Percentiles rank a stretch among this genome's conserved stretches.
These are phyloP conservation scores for Triticum timopheevii DNA, from an alignment of 176 grass and related monocot species.

Conservation along the genomic window DNA sequence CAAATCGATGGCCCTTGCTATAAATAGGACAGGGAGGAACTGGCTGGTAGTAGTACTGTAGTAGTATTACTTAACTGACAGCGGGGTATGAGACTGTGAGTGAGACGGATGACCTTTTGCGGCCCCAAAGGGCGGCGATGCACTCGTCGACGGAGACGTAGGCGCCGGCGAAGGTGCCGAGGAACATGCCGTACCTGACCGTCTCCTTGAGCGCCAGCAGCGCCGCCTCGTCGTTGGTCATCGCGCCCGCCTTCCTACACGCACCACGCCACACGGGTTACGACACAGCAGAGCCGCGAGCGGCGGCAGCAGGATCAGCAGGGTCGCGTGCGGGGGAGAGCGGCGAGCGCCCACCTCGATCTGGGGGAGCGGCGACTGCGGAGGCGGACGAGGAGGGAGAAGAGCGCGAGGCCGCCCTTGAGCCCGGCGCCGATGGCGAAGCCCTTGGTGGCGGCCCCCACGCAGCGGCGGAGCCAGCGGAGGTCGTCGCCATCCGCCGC, in stretches of 20 bases:
- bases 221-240: slow-evolving; percentile 80
- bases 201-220: slow-evolving; percentile 84
- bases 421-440: slow-evolving; percentile 88
- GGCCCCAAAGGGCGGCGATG: slow-evolving; percentile 79
- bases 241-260: slow-evolving; percentile 60
- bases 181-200: slow-evolving; percentile 81
- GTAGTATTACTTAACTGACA: background rate
- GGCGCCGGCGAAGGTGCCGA: slow-evolving; percentile 87
- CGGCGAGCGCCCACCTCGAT: slow-evolving; percentile 37
- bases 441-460: slow-evolving; percentile 77
- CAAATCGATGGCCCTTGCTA: background rate
- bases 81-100: background rate
- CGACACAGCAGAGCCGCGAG: background rate
- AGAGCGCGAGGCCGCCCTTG: slow-evolving; percentile 84
- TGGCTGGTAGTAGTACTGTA: background rate
- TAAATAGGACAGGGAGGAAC: background rate
- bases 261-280: slow-evolving; percentile 13
- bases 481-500: slow-evolving; percentile 41
- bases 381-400: slow-evolving; percentile 85
- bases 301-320: background rate
- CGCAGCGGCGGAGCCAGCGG: slow-evolving; percentile 74
- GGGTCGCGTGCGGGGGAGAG: background rate
- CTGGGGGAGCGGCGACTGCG: slow-evolving; percentile 75
- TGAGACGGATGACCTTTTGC: slow-evolving; percentile 52
- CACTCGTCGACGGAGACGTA: slow-evolving; percentile 91